Percentiles rank a stretch among this genome's conserved stretches.
These are phyloP conservation scores for Barnettozyma hawaiiensis DNA, from an alignment of 1,139 yeast species.

Conservation along the genomic window DNA sequence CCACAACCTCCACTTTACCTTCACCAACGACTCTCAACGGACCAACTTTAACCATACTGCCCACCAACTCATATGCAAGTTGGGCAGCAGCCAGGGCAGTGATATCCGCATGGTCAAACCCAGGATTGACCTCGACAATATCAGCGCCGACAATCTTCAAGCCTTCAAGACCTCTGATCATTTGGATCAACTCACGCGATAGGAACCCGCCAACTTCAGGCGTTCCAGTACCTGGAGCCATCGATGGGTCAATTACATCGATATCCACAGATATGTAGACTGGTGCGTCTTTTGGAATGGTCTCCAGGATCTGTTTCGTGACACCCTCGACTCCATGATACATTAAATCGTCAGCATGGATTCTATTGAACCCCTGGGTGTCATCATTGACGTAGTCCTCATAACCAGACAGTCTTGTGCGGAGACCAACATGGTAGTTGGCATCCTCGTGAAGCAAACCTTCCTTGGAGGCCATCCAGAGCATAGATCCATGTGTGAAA, in stretches of 20 bases:
- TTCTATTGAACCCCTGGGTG: slow-evolving; percentile 55
- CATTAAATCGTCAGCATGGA: slow-evolving; percentile 69
- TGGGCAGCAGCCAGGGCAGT: slow-evolving; percentile 78
- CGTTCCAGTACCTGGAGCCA: slow-evolving; percentile 81
- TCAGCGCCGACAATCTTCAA: slow-evolving; percentile 72
- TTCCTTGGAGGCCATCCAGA: slow-evolving; percentile 70
- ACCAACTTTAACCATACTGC: slow-evolving; percentile 68
- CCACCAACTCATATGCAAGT: slow-evolving; percentile 60
- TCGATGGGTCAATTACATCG: slow-evolving; percentile 76
- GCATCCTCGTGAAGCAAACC: slow-evolving; percentile 49
- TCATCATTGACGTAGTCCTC: slow-evolving; percentile 61
- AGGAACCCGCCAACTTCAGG: slow-evolving; percentile 80
- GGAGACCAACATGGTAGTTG: slow-evolving; percentile 66
- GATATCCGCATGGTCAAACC: slow-evolving; percentile 65
- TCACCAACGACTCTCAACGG: slow-evolving; percentile 19
- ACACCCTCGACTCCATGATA: slow-evolving; percentile 50
- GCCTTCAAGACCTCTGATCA: slow-evolving; percentile 52
- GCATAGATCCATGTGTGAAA: slow-evolving; percentile 75
- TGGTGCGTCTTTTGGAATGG: slow-evolving; percentile 52
- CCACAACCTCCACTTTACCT: slow-evolving; percentile 12
- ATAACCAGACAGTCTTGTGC: slow-evolving; percentile 60
- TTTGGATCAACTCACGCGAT: slow-evolving; percentile 65
- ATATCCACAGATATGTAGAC: slow-evolving; percentile 71
- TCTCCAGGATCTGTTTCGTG: slow-evolving; percentile 41
- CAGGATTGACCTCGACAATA: slow-evolving; percentile 72